Evolutionary conservation across 192 early-diverging fungal genomes (phyloP), one percentile per base, ranked within the genome.

Genomic region (Coemansia reversa): DNA sequence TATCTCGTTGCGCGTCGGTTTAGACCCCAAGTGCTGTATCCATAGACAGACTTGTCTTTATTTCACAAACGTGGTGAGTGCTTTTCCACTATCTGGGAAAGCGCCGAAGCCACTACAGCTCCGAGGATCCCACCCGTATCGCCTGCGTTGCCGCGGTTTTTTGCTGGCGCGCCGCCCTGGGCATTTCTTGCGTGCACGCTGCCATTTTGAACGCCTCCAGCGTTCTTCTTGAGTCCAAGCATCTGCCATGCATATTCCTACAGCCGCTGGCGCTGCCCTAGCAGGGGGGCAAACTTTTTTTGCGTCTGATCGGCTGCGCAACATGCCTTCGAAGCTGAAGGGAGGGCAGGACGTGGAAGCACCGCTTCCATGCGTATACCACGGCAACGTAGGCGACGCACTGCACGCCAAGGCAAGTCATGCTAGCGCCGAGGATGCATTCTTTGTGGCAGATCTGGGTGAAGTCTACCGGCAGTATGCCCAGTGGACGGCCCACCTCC

Each of bases 361-460:
- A 27, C 14, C 53, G 12, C 35, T 53, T 30, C 54, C 73, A 22
- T 64, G 55, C 24, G 35, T 67, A 29, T 62, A 51, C 29, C 33
- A 7, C 25, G 63, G 66, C 63, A 71, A 66, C 72, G 59, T 79
- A 51, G 39, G 35, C 29, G 63, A 69, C 22, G 67, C 76, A 49
- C 60, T 76, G 54, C 64, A 30, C 39, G 67, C 76, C 11, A 53
- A 59, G 28, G 58, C 60, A 9, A 33, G 48, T 22, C 88, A 90
- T 63, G 53, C 82, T 42, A 85, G 87, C 60, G 84, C 82, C 22
- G 90, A 94, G 67, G 94, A 97, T 68, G 89, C 97, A 27, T 99
- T 99, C 77, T 96, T 89, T 82, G 93, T 98, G 45, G 91, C 87
- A 48, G 95, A 99, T 82, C 73, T 99, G 66, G 96, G 94, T 55